Evolutionary conservation across 106 monocot genomes (phyloP), one percentile per base, ranked within the genome.

Genomic region (Iris macrosiphon): DNA sequence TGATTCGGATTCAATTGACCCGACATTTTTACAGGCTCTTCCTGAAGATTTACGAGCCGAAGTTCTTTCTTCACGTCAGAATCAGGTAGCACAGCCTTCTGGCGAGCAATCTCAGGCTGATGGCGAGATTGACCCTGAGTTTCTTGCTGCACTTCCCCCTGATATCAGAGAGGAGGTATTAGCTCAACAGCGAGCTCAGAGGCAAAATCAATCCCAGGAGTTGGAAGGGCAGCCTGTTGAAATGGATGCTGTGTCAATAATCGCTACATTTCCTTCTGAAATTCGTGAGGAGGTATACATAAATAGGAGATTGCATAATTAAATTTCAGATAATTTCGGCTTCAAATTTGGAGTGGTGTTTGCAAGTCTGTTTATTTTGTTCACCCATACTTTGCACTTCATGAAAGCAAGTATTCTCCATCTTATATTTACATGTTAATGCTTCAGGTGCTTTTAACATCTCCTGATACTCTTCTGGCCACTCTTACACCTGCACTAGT

Each of bases 221-320:
- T 62, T 98, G 49, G 98, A 91, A 67, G 98, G 98, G 55, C 98
- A 98, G 29, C 98, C 90, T 51, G 98, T 98, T 60, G 98, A 98
- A 67, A 98, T 98, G 98, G 98, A 98, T 64, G 80, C 98, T 23
- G 91, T 98, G 63, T 98, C 98, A 31, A 91, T 98, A 52, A 98
- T 98, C 44, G 98, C 98, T 59, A 91, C 91, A 67, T 91, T 98
- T 67, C 98, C 98, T 59, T 91, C 90, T 59, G 98, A 98, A 61
- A 75, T 91, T 34, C 73, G 98, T 17, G 98, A 98, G 75, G 98
- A 98, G 98, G 96, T 84, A 63, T 44, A 26, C 0, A 2, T 35
- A n/a, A n/a, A n/a, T n/a, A n/a, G n/a, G n/a, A n/a, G n/a, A n/a
- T n/a, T n/a, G n/a, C n/a, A n/a, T n/a, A n/a, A n/a, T n/a, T n/a